Evolutionary conservation across 1,284 basidiomycete species (phyloP), one percentile per base, ranked within the genome.

Genomic region (Neolentinus lepideus): DNA sequence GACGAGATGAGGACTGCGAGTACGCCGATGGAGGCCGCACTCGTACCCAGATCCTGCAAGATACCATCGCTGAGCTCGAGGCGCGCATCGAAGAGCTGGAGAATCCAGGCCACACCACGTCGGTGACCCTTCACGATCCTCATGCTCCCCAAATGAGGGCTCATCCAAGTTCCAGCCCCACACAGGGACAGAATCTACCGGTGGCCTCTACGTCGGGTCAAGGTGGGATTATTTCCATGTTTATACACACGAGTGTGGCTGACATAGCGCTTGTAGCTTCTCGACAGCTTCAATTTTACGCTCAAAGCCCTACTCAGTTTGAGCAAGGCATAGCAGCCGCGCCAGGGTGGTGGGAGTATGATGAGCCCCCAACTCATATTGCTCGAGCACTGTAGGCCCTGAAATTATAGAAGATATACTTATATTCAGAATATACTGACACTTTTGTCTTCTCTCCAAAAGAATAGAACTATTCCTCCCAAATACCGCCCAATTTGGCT

Each of bases 1-100:
- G 70, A 25, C 64, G 72, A 10, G 58, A 59, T n/a, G 68, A 69
- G 1, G 75, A 75, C 43, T 76, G 74, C 59, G 71, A 77, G 63
- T 77, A 76, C 56, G 64, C 67, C 0, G 71, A 75, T 47, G 66
- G 65, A 12, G 64, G 63, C 11, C 66, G 64, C n/a, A 62, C 72
- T 0, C 66, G 71, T 12, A 73, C 67, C 0, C 57, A 75, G 56
- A 64, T 64, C 4, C 56, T 76, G 25, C 72, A 75, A 60, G 71
- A 74, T 2, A 69, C 71, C 10, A 63, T 77, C 19, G 61, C 64
- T 0, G 66, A 65, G 14, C 59, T 77, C 26, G 66, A 66, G 56
- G 62, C 65, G n/a, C 66, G 71, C 33, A 61, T 76, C 3, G 62
- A 66, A 1, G 68, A 74, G 21, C 59, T 77, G 9, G 75, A 76